These are phyloP conservation scores for Vicia villosa DNA, from an alignment of 306 rosid species.

Conservation along the genomic window DNA sequence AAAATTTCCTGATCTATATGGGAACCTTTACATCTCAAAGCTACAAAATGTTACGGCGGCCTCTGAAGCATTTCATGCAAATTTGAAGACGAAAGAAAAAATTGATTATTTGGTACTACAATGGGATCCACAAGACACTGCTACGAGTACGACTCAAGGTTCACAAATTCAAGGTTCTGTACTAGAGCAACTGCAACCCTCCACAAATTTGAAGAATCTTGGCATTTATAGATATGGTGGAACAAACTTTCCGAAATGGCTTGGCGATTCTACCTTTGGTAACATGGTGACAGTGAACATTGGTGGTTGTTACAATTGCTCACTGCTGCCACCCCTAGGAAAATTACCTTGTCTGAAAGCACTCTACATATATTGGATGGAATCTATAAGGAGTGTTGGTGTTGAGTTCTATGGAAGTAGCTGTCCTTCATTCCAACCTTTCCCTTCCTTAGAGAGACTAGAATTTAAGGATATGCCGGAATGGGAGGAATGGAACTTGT, in stretches of 20 bases:
- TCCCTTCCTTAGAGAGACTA: slow-evolving; percentile 11
- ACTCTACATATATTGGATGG: background rate
- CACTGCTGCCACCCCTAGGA: slow-evolving; percentile 18
- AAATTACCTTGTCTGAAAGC: slow-evolving; percentile 2
- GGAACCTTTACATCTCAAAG: slow-evolving; percentile 21
- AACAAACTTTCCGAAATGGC: slow-evolving; percentile 12
- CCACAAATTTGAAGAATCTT: slow-evolving; percentile 28
- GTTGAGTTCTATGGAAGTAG: slow-evolving; percentile 21
- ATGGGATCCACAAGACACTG: background rate
- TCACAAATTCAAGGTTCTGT: background rate
- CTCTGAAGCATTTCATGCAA: background rate
- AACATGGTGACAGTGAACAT: slow-evolving; percentile 9
- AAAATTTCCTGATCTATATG: slow-evolving; percentile 1
- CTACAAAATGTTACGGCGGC: slow-evolving; percentile 30
- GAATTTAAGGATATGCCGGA: slow-evolving; percentile 6
- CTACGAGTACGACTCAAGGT: background rate
- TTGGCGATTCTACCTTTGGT: slow-evolving; percentile 8
- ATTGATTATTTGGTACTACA: slow-evolving; percentile 13
- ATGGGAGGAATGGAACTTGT: slow-evolving; percentile 26
- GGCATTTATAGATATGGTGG: slow-evolving; percentile 15
- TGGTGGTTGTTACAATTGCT: background rate
- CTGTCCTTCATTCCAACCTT: slow-evolving; percentile 20
- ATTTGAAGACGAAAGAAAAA: slow-evolving; percentile 13
- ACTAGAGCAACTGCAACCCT: slow-evolving; percentile 25
- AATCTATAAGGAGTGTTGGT: slow-evolving; percentile 4